These are phyloP conservation scores for Microbotryomycetes sp. DNA, from an alignment of 1,284 basidiomycete genomes.

Conservation along the genomic window DNA sequence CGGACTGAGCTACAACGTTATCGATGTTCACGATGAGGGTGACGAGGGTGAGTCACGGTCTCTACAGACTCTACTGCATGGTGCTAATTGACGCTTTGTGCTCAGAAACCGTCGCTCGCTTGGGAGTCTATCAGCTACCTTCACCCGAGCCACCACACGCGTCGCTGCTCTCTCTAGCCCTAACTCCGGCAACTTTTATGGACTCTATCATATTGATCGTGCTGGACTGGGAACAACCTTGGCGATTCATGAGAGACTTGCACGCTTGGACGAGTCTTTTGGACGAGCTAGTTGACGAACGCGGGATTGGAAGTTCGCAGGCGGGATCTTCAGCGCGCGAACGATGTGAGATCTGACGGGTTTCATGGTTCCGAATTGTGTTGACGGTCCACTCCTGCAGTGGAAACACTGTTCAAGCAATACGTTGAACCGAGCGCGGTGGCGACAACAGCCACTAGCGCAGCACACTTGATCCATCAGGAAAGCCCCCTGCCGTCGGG, in stretches of 20 bases:
- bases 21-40: slow-evolving; percentile 73
- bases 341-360: too few species aligned
- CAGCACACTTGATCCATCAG: slow-evolving; percentile 47
- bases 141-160: slow-evolving; percentile 66
- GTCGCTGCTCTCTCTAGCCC: slow-evolving; percentile 70
- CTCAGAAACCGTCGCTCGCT: slow-evolving; percentile 27
- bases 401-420: slow-evolving; percentile 78
- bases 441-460: slow-evolving; percentile 36
- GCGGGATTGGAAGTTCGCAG: too few species aligned
- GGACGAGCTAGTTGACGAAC: slow-evolving; percentile 38
- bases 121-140: slow-evolving; percentile 44
- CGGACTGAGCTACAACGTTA: slow-evolving; percentile 78
- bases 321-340: too few species aligned
- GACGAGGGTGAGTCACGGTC: slow-evolving; percentile 82
- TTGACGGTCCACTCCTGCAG: slow-evolving; percentile 44
- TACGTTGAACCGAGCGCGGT: slow-evolving; percentile 66
- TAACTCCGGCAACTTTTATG: slow-evolving; percentile 62
- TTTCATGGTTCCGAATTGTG: background rate
- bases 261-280: slow-evolving; percentile 78
- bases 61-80: background rate
- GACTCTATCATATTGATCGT: slow-evolving; percentile 79
- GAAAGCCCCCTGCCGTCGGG: slow-evolving; percentile 64
- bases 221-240: slow-evolving; percentile 93
- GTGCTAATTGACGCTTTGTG: slow-evolving; percentile 8
- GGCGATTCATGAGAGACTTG: slow-evolving; percentile 82